Evolutionary conservation across 2,329 filamentous ascomycete species (phyloP).

Genomic region (Fusarium sp.): DNA sequence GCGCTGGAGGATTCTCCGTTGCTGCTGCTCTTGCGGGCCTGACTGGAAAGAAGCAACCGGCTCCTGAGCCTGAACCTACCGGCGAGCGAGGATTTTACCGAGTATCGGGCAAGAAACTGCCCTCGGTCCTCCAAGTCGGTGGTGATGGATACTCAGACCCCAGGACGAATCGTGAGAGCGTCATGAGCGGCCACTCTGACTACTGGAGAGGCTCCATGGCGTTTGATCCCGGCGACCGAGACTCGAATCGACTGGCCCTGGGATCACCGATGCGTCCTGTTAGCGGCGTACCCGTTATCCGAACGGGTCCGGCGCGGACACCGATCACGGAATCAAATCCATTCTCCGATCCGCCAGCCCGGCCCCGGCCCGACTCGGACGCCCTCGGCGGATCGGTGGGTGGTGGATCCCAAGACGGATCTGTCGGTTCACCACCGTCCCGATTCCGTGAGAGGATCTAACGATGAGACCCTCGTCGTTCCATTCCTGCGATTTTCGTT

Average conservation of each 20-base stretch:
- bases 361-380: slow-evolving; percentile 40
- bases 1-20: slow-evolving; percentile 53
- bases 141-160: slow-evolving; percentile 72
- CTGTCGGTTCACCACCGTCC: slow-evolving; percentile 40
- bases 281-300: slow-evolving; percentile 69
- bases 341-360: slow-evolving; percentile 52
- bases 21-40: slow-evolving; percentile 61
- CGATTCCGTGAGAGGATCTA: slow-evolving; percentile 45
- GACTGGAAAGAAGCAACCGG: slow-evolving; percentile 51
- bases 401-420: slow-evolving; percentile 38
- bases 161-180: slow-evolving; percentile 46
- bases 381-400: slow-evolving; percentile 37
- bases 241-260: slow-evolving; percentile 59
- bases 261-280: slow-evolving; percentile 69
- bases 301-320: slow-evolving; percentile 73
- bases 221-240: slow-evolving; percentile 50
- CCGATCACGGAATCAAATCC: slow-evolving; percentile 67
- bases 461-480: slow-evolving; percentile 3
- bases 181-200: slow-evolving; percentile 61
- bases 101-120: slow-evolving; percentile 72
- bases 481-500: slow-evolving; percentile 24
- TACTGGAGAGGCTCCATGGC: slow-evolving; percentile 65
- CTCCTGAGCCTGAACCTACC: slow-evolving; percentile 46
- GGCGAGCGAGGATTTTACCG: slow-evolving; percentile 71
- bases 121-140: slow-evolving; percentile 69